Evolutionary conservation across 768 basidiomycete species (phyloP), one percentile per base, ranked within the genome.

Genomic region (Agaricus subrufescens): DNA sequence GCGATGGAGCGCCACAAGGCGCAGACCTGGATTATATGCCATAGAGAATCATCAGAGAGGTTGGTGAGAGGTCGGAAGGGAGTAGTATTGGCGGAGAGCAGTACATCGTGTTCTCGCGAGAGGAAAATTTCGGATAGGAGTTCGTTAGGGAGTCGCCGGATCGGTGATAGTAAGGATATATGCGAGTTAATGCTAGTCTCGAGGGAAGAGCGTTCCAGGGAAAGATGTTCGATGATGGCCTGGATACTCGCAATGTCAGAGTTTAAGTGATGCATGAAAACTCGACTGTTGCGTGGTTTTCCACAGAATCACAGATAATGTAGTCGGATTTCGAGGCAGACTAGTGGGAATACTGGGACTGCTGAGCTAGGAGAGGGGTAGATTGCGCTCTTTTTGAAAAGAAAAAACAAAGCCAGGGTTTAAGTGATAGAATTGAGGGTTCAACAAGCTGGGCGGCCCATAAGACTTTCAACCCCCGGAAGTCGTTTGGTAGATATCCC

Each of bases 1-100:
- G 54, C 56, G 29, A 58, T 29, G 3, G 40, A 42, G 15, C 62
- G 54, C 62, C 62, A 63, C 15, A 50, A 40, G 26, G 42, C 47
- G 40, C 62, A 60, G 43, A 61, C 54, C 29, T 49, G 54, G 54
- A 49, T 26, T 10, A 56, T 45, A 8, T 40, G 30, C 54, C 54
- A 56, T 4, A 56, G 54, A 12, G 47, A 23, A 30, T 49, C 54
- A 19, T n/a, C 39, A 23, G 42, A 47, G n/a, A 56, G 42, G 47
- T 56, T 26, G 3, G 27, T 47, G 54, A 56, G 40, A 19, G 19
- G 19, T 19, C 19, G 19, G 29, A 34, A 48, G n/a, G 31, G 11
- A 1, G n/a, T 27, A 6, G 31, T 19, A n/a, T 38, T 8, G 11
- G 34, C 34, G 34, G 34, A 40, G 45, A 53, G n/a, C n/a, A 47